Evolutionary conservation across 768 basidiomycete species (phyloP).

Genomic region (Tulasnella sp.): DNA sequence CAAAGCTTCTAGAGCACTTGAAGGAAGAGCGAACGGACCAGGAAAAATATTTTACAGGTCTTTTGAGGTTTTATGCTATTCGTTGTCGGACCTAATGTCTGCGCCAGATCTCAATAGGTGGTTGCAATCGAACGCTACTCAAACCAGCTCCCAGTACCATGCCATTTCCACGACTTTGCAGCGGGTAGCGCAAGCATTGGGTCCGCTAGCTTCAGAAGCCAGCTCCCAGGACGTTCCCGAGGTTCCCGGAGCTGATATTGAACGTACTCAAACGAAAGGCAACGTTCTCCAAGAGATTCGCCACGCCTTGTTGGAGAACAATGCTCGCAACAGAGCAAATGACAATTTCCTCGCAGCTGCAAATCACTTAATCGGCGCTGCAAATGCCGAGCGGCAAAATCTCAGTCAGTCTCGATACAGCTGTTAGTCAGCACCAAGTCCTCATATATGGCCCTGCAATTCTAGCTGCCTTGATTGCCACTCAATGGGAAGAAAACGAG

Average conservation of each 20-base stretch:
- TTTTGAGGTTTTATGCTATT: background rate
- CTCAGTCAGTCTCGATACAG: slow-evolving; percentile 13
- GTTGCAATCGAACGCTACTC: slow-evolving; percentile 22
- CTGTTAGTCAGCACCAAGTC: background rate
- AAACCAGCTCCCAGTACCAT: slow-evolving; percentile 27
- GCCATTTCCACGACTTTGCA: slow-evolving; percentile 8
- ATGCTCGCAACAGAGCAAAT: slow-evolving; percentile 21
- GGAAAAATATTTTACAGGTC: slow-evolving; percentile 26
- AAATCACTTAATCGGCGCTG: slow-evolving; percentile 24
- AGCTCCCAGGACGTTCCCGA: background rate
- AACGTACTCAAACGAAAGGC: background rate
- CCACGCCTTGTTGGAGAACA: slow-evolving; percentile 25
- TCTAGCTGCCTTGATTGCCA: slow-evolving; percentile 18
- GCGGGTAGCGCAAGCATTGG: slow-evolving; percentile 10
- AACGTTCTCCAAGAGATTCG: slow-evolving; percentile 23
- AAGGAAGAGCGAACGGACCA: slow-evolving; percentile 17
- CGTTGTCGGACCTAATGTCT: background rate
- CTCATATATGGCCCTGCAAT: background rate
- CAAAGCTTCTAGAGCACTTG: slow-evolving; percentile 17
- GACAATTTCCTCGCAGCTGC: slow-evolving; percentile 29
- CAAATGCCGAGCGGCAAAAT: slow-evolving; percentile 27
- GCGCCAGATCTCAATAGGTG: slow-evolving; percentile 25
- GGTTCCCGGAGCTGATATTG: background rate
- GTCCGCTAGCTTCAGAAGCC: background rate
- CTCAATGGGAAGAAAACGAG: slow-evolving; percentile 26